phyloP scores from a whole-genome alignment of 2,329 filamentous ascomycete species.

The Monosporascus sp. region DNA sequence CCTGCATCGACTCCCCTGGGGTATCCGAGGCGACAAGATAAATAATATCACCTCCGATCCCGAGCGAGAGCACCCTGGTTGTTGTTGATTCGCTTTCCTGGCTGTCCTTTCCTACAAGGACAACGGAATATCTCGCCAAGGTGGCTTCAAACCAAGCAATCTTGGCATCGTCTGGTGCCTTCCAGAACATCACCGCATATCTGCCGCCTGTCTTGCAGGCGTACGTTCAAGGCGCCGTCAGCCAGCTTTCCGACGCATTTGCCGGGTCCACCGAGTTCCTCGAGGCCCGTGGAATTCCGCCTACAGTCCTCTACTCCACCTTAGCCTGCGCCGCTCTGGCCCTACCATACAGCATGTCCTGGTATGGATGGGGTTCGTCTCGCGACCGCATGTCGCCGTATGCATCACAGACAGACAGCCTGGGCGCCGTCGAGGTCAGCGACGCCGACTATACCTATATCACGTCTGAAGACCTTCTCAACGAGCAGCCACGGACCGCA shows the following conservation, averaged over 20 bases:
- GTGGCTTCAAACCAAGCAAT: conserved; percentile 55
- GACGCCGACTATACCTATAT: conserved; percentile 79
- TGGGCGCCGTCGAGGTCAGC: conserved; percentile 56
- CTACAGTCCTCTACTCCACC: conserved; percentile 44
- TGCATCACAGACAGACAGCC: conserved; percentile 35
- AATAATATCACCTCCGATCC: not conserved
- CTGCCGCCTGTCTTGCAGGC: conserved; percentile 41
- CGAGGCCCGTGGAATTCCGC: conserved; percentile 44
- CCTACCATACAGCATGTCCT: conserved; percentile 48
- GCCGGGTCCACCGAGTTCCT: conserved; percentile 47
- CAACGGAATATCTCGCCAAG: conserved; percentile 41
- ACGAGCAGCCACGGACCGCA: conserved; percentile 34
- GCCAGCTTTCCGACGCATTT: conserved; percentile 42
- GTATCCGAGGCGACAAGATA: conserved; percentile 3
- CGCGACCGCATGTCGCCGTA: conserved; percentile 47
- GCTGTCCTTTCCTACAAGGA: conserved; percentile 34
- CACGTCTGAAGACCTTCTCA: conserved; percentile 62
- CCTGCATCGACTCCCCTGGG: not conserved
- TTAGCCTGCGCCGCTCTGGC: conserved; percentile 43
- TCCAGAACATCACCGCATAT: conserved; percentile 52
- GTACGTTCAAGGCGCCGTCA: conserved; percentile 49
- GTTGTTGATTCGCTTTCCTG: conserved; percentile 9
- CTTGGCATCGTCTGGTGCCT: conserved; percentile 58
- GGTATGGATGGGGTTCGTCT: conserved; percentile 44
- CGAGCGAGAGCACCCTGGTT: not conserved